Percentiles rank a stretch among this genome's conserved stretches.
These are phyloP conservation scores for Rubia yunnanensis DNA, from an alignment of 257 asterid species.

Conservation along the genomic window DNA sequence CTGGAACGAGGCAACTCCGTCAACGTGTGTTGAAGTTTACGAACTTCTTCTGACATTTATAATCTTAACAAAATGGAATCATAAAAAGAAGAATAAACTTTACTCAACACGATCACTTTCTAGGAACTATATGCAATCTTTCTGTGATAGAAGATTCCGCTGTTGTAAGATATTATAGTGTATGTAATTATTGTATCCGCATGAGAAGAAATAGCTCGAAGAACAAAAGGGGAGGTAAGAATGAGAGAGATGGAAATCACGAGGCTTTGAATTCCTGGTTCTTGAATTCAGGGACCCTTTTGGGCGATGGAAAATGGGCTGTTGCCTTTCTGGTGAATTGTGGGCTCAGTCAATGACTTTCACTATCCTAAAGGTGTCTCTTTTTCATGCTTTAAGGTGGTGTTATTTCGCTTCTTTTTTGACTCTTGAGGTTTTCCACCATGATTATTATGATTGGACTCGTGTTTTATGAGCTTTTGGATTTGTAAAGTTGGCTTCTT, in stretches of 20 bases:
- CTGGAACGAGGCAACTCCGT: background rate
- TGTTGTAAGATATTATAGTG: constrained; percentile 29
- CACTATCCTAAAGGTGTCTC: constrained; percentile 45
- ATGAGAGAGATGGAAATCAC: background rate
- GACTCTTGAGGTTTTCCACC: constrained; percentile 22
- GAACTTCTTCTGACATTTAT: background rate
- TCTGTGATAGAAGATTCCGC: constrained; percentile 32
- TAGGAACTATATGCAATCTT: background rate
- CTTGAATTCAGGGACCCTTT: constrained; percentile 29
- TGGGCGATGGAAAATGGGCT: constrained; percentile 37
- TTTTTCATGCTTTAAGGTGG: constrained; percentile 7
- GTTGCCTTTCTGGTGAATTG: constrained; percentile 26
- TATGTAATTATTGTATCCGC: constrained; percentile 28
- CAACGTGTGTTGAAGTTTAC: background rate
- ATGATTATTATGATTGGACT: constrained; percentile 28
- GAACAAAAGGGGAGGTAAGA: background rate
- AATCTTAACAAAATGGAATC: background rate
- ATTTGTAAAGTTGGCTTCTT: constrained; percentile 38
- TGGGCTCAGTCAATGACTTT: constrained; percentile 35
- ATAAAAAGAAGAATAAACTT: background rate
- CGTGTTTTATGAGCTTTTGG: constrained; percentile 16
- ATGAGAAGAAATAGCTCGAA: constrained; percentile 8
- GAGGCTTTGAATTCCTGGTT: constrained; percentile 55
- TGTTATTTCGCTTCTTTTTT: constrained; percentile 16
- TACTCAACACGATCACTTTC: background rate